A percentile compares a stretch with the other conserved stretches of the same genome.
These are phyloP conservation scores for Hypoxylon trugodes DNA, from an alignment of 495 filamentous ascomycete genomes.

Conservation along the genomic window DNA sequence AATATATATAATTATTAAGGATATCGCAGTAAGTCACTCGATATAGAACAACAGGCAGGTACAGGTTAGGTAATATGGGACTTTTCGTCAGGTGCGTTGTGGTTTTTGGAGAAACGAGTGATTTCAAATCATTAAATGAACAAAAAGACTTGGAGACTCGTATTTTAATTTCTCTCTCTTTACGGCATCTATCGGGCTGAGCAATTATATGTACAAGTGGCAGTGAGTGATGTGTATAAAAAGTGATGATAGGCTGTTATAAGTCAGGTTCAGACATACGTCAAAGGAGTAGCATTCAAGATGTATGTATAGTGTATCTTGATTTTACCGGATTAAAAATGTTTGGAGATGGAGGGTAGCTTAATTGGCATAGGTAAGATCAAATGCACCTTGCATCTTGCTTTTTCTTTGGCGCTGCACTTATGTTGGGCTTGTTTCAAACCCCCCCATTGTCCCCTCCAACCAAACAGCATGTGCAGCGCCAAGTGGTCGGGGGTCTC, in stretches of 20 bases:
- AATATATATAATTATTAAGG: slow-evolving; percentile 3
- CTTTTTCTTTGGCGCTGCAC: slow-evolving; percentile 15
- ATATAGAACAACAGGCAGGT: slow-evolving; percentile 2
- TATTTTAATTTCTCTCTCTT: slow-evolving; percentile 21
- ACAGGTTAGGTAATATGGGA: neutral
- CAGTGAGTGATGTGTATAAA: slow-evolving; percentile 28
- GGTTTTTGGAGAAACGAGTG: slow-evolving; percentile 8
- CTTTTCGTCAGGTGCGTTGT: neutral
- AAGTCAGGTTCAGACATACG: slow-evolving; percentile 13
- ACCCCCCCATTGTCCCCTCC: slow-evolving; percentile 9
- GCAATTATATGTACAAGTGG: too few species aligned
- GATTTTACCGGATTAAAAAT: slow-evolving; percentile 25
- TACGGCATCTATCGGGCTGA: slow-evolving; percentile 28
- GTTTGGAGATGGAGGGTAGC: neutral
- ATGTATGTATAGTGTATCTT: neutral
- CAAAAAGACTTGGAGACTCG: neutral
- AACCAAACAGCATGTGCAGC: slow-evolving; percentile 7
- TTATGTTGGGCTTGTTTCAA: slow-evolving; percentile 25
- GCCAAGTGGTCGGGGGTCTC: slow-evolving; percentile 24
- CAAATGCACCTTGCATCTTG: neutral
- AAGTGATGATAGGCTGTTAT: slow-evolving; percentile 9
- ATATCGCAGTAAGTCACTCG: slow-evolving; percentile 19
- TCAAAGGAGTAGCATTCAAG: slow-evolving; percentile 1
- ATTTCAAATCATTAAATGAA: slow-evolving; percentile 29
- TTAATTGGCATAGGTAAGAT: neutral